phyloP scores from a whole-genome alignment of 306 rosid genomes.

The Lablab purpureus region DNA sequence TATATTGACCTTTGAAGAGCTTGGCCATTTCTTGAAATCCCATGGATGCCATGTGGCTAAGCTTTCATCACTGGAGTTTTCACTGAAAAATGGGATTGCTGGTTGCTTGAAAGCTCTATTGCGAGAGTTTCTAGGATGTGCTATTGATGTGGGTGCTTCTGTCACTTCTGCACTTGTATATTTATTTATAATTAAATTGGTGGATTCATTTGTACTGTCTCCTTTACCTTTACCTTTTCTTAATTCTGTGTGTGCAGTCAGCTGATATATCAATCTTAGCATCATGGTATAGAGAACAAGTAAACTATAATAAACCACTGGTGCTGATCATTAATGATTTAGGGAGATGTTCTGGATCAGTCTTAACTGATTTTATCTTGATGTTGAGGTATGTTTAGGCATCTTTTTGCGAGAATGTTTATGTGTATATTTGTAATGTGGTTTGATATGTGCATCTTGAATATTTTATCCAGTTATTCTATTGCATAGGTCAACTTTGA shows the following conservation, averaged over 20 bases:
- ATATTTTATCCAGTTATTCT: slow-evolving; percentile 18
- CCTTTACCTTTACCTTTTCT: slow-evolving; percentile 41
- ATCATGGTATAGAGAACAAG: slow-evolving; percentile 92
- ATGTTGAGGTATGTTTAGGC: slow-evolving; percentile 72
- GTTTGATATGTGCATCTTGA: slow-evolving; percentile 19
- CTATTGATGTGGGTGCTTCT: slow-evolving; percentile 66
- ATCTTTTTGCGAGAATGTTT: slow-evolving; percentile 25
- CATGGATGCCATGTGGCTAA: slow-evolving; percentile 84
- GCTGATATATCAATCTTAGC: slow-evolving; percentile 86
- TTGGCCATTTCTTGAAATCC: slow-evolving; percentile 76
- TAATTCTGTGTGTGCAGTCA: slow-evolving; percentile 61
- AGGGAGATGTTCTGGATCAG: slow-evolving; percentile 86
- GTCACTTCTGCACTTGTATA: slow-evolving; percentile 20
- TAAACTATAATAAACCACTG: slow-evolving; percentile 66
- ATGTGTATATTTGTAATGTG: slow-evolving; percentile 14
- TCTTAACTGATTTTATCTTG: slow-evolving; percentile 81
- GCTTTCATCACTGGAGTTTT: slow-evolving; percentile 77
- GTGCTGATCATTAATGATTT: slow-evolving; percentile 79
- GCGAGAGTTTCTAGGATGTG: slow-evolving; percentile 66
- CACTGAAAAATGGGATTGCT: slow-evolving; percentile 80
- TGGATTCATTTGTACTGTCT: slow-evolving; percentile 24
- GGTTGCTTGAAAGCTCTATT: slow-evolving; percentile 82
- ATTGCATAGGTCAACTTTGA: slow-evolving; percentile 9
- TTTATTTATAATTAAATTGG: slow-evolving; percentile 25
- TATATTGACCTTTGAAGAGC: slow-evolving; percentile 81